These are phyloP conservation scores for Candida sanyaensis DNA, from an alignment of 1,139 yeast species.

Conservation along the genomic window DNA sequence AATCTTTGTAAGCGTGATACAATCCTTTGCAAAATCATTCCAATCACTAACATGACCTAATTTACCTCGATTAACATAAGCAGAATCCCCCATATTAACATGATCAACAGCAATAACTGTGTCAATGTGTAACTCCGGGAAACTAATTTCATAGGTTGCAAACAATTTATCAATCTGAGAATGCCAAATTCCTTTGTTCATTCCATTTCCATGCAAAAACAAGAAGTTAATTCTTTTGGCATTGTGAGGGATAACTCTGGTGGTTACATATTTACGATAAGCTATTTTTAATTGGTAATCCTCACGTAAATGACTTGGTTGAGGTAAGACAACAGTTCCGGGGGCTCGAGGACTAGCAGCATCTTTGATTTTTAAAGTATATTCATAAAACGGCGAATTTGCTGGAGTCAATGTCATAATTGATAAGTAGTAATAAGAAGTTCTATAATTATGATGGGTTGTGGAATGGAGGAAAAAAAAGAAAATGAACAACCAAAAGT, in stretches of 20 bases:
- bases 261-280: constrained; percentile 34
- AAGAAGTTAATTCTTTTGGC: constrained; percentile 49
- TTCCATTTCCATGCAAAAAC: constrained; percentile 71
- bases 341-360: constrained; percentile 35
- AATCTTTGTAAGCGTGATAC: constrained; percentile 43
- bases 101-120: constrained; percentile 54
- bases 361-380: constrained; percentile 12
- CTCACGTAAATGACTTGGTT: constrained; percentile 24
- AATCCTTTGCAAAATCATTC: constrained; percentile 67
- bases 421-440: not conserved
- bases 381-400: constrained; percentile 14
- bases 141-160: constrained; percentile 10
- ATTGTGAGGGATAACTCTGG: constrained; percentile 15
- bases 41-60: constrained; percentile 58
- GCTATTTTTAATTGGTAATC: constrained; percentile 33
- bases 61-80: constrained; percentile 48
- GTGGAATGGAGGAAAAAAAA: not conserved
- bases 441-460: too few species aligned
- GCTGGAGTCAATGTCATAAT: constrained; percentile 14
- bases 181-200: constrained; percentile 66
- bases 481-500: not conserved
- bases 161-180: constrained; percentile 52
- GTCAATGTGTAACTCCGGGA: constrained; percentile 29
- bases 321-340: constrained; percentile 23
- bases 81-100: constrained; percentile 69